Evolutionary conservation across 208 protist genomes (phyloP).

Genomic region (Acanthamoeba healyi): DNA sequence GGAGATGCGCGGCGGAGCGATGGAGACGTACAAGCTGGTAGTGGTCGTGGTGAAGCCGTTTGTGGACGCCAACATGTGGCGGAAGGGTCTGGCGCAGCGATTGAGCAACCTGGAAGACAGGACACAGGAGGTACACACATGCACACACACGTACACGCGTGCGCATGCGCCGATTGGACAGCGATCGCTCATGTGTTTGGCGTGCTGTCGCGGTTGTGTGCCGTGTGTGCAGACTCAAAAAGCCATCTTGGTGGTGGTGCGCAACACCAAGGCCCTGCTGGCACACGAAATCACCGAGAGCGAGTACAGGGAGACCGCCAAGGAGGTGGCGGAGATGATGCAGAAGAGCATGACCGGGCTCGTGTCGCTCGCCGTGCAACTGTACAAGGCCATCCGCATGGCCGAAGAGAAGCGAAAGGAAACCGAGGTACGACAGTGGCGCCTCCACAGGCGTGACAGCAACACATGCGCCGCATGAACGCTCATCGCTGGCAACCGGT

Average conservation of each 20-base stretch:
- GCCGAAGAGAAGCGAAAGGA: neutral
- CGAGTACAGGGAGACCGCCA: neutral
- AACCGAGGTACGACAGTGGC: slow-evolving; percentile 6
- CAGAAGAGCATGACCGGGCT: slow-evolving; percentile 11
- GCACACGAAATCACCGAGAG: neutral
- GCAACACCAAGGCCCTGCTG: slow-evolving; percentile 16
- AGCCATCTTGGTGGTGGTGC: neutral
- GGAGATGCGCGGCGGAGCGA: neutral
- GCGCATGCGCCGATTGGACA: too few species aligned
- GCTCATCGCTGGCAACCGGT: too few species aligned
- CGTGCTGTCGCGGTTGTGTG: neutral
- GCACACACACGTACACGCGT: too few species aligned
- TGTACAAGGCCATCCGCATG: neutral
- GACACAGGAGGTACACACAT: neutral
- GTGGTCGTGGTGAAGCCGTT: neutral
- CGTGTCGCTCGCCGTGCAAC: neutral
- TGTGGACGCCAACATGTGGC: neutral
- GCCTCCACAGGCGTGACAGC: too few species aligned
- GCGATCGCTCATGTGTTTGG: too few species aligned
- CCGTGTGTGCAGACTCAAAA: neutral
- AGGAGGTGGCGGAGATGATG: neutral
- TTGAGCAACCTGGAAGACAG: neutral
- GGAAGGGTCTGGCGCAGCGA: neutral
- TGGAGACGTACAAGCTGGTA: neutral
- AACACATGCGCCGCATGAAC: neutral